Evolutionary conservation across 2,329 filamentous ascomycete genomes (phyloP).

Genomic region (Didymellaceae sp.): DNA sequence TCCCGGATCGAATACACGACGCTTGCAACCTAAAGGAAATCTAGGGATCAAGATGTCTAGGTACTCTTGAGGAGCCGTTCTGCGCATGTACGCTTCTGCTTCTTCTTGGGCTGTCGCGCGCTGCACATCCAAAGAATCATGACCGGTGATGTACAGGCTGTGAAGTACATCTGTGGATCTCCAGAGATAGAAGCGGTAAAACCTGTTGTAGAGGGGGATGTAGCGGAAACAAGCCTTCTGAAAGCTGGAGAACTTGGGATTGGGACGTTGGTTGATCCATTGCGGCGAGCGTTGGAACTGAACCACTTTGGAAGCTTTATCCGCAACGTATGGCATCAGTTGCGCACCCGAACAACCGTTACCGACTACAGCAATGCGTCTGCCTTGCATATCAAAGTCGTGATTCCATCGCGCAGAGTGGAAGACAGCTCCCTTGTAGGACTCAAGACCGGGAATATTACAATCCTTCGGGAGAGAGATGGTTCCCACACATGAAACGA

Average conservation of each 20-base stretch:
- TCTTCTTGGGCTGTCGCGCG: background rate
- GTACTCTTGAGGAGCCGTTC: background rate
- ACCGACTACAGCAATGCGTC: background rate
- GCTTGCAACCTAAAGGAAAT: slow-evolving; percentile 1
- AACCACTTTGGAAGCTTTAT: background rate
- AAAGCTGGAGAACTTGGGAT: background rate
- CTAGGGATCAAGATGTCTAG: background rate
- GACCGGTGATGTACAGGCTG: background rate
- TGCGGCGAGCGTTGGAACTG: background rate
- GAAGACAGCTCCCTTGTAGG: background rate
- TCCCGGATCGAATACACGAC: background rate
- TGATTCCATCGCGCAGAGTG: background rate
- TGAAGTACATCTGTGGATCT: background rate
- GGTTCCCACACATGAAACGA: background rate
- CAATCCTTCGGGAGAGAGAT: background rate
- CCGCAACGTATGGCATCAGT: background rate
- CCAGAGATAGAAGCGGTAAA: background rate
- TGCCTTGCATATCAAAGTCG: background rate
- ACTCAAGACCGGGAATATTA: background rate
- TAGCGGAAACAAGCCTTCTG: background rate
- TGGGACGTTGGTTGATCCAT: background rate
- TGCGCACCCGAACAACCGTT: background rate
- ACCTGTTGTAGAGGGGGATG: background rate
- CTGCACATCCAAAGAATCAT: background rate
- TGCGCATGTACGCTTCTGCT: background rate